phyloP scores from a whole-genome alignment of 441 rosid genomes.

The Euphorbia corollata region DNA sequence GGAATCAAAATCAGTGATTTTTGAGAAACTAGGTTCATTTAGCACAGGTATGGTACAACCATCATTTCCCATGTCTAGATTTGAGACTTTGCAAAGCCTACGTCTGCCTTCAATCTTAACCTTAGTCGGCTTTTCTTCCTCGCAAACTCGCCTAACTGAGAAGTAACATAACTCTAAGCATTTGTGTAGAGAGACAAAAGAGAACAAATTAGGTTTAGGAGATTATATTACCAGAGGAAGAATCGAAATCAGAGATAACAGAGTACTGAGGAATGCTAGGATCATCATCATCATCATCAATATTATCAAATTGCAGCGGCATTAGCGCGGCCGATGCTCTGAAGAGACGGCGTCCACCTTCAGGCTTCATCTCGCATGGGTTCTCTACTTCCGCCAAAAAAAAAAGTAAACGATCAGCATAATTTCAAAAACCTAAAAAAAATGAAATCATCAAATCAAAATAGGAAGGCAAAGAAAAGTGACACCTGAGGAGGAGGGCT shows the following conservation, averaged over 20 bases:
- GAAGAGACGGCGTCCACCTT: conserved; percentile 26
- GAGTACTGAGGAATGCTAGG: conserved; percentile 30
- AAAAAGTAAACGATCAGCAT: neutral
- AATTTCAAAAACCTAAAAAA: conserved; percentile 15
- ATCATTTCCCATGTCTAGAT: conserved; percentile 26
- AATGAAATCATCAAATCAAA: neutral
- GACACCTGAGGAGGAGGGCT: conserved; percentile 20
- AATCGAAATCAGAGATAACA: conserved; percentile 41
- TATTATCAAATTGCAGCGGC: neutral
- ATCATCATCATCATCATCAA: conserved; percentile 10
- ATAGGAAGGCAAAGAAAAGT: conserved; percentile 5
- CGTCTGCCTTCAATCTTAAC: conserved; percentile 64
- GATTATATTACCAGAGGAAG: conserved; percentile 33
- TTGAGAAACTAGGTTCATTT: conserved; percentile 35
- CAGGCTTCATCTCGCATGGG: conserved; percentile 24
- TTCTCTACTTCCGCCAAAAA: conserved; percentile 31
- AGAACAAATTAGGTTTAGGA: neutral
- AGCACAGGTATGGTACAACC: conserved; percentile 17
- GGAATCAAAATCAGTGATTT: conserved; percentile 60
- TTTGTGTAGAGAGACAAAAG: neutral
- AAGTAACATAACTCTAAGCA: neutral
- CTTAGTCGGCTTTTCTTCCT: conserved; percentile 33
- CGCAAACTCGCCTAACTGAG: conserved; percentile 9
- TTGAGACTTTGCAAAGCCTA: conserved; percentile 61
- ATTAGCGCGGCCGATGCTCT: conserved; percentile 12